Evolutionary conservation across 164 flowering plant species (phyloP), one percentile per base, ranked within the genome.

Genomic region (Warburgia ugandensis): DNA sequence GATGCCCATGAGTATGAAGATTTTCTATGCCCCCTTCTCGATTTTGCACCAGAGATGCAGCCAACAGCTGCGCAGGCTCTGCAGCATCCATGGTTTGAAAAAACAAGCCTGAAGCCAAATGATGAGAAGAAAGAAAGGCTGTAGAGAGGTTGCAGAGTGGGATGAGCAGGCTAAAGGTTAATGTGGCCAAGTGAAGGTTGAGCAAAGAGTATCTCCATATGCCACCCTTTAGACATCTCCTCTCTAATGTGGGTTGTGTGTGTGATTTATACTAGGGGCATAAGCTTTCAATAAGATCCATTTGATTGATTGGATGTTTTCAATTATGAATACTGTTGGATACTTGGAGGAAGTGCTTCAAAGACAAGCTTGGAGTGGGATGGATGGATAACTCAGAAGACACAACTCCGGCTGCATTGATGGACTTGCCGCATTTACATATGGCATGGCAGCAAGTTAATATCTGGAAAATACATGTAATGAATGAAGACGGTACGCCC

Each of bases 1-100:
- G 90, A 84, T 66, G 97, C 97, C 28, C 67, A 59, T 26, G 92
- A 81, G 49, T 80, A 87, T 53, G 66, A 89, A 0, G 87, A 73
- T 44, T 91, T 91, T 67, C 65, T 91, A 20, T 37, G 60, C 51
- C 96, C 96, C 22, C 63, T 91, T 60, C 74, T 91, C 30, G 82
- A 91, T 73, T 91, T 84, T 74, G 83, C 76, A 7, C 94, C 97
- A 30, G 97, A 86, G 72, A 91, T 83, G 66, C 72, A 96, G 51
- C 97, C 95, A 27, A 83, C 94, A 27, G 96, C 96, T 16, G 76
- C 79, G 58, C 83, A 86, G 54, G 81, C 87, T 65, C 70, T 87
- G 51, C 80, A 86, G 40, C 90, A 91, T 55, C 84, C 86, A 6
- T 91, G 97, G 97, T 77, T 91, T 42, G 70, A 58, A 37, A 25